These are phyloP conservation scores for Cyclotella choctawhatcheeana DNA, from an alignment of 108 stramenopile species.

Conservation along the genomic window DNA sequence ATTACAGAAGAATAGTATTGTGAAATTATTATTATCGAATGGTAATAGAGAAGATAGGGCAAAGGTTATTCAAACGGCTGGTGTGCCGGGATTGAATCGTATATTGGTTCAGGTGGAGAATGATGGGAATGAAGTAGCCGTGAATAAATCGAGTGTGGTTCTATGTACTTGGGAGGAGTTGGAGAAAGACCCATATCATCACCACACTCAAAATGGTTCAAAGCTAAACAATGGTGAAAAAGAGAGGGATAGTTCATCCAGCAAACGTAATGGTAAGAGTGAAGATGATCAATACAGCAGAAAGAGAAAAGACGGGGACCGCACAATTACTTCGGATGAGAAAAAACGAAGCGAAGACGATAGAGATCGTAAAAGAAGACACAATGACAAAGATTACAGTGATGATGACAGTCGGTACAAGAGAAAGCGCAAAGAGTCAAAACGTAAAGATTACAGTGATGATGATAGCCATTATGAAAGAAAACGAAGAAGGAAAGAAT, in stretches of 20 bases:
- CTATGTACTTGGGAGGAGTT: conserved; percentile 70
- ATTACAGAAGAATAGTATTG: conserved; percentile 80
- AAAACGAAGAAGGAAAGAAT: conserved; percentile 16
- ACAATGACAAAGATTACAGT: conserved; percentile 3
- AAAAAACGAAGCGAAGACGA: conserved; percentile 6
- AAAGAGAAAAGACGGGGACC: background rate
- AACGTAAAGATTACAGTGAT: background rate
- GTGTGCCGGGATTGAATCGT: conserved; percentile 88
- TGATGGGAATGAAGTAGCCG: conserved; percentile 42
- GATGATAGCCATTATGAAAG: conserved; percentile 1
- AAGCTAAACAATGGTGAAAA: background rate
- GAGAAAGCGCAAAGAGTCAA: conserved; percentile 1
- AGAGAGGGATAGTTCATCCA: too few species aligned
- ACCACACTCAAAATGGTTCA: background rate
- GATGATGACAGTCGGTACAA: background rate
- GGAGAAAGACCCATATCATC: conserved; percentile 62
- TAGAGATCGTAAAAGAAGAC: background rate
- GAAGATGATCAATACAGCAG: background rate
- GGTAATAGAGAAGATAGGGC: conserved; percentile 57
- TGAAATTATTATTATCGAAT: too few species aligned
- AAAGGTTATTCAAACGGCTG: conserved; percentile 58
- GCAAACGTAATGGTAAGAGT: conserved; percentile 11
- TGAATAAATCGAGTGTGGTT: conserved; percentile 61
- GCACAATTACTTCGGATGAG: background rate
- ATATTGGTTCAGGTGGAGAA: conserved; percentile 76